Evolutionary conservation across 2,329 filamentous ascomycete species (phyloP).

Genomic region (Aschersonia sp.): DNA sequence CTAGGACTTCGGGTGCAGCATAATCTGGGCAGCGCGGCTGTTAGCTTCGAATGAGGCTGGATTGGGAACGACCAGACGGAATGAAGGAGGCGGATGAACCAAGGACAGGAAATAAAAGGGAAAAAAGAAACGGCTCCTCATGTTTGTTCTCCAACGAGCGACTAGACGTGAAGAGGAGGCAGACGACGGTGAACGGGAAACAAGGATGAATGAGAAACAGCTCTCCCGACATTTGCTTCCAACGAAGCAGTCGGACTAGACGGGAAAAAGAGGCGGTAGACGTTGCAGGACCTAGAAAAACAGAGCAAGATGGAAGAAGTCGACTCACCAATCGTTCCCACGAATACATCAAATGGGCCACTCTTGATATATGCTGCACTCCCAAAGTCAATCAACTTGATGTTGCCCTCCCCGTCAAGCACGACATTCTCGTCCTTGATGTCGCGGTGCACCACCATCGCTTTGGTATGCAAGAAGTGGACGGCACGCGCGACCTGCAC

Average conservation of each 20-base stretch:
- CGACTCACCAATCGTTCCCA: constrained; percentile 83
- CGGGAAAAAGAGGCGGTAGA: background rate
- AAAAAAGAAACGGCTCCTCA: background rate
- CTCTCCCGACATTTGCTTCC: no score
- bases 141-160: no score
- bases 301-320: background rate
- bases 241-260: no score
- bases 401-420: constrained; percentile 83
- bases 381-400: constrained; percentile 97
- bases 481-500: constrained; percentile 82
- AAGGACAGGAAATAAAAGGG: background rate
- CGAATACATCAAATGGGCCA: constrained; percentile 96
- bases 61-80: background rate
- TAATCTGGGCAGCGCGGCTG: constrained; percentile 51
- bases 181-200: no score
- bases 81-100: background rate
- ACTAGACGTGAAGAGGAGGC: no score
- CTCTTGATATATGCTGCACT: constrained; percentile 97
- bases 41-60: background rate
- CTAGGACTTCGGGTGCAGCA: constrained; percentile 92
- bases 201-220: no score
- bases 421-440: constrained; percentile 99
- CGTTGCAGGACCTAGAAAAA: constrained; percentile 18
- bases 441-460: constrained; percentile 86
- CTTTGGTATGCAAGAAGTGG: constrained; percentile 81